Evolutionary conservation across 2,329 filamentous ascomycete species (phyloP).

Genomic region (Exophiala lecanii-corni): DNA sequence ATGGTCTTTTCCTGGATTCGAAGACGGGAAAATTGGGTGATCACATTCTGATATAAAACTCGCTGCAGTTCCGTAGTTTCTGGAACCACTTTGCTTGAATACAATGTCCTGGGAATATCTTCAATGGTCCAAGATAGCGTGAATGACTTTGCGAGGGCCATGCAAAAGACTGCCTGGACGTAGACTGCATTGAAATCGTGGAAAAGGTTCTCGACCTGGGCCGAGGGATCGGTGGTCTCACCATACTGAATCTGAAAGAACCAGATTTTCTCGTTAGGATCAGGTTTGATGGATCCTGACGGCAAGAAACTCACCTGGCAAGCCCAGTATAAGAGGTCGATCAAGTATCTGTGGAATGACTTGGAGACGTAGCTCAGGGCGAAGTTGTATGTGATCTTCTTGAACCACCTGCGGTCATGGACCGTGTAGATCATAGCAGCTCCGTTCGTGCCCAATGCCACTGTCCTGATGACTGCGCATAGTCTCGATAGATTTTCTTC

Average conservation of each 20-base stretch:
- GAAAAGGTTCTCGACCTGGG: constrained; percentile 3
- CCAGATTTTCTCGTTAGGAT: neutral
- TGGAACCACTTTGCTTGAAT: constrained; percentile 11
- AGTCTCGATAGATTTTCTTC: constrained; percentile 19
- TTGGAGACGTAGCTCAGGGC: constrained; percentile 14
- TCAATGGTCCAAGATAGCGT: constrained; percentile 13
- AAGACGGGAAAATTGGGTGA: constrained; percentile 14
- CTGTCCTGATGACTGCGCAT: constrained; percentile 20
- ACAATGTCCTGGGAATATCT: constrained; percentile 22
- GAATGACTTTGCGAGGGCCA: constrained; percentile 15
- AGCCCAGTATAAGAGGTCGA: constrained; percentile 24
- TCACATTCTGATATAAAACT: constrained; percentile 18
- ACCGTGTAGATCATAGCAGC: constrained; percentile 2
- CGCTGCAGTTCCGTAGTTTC: constrained; percentile 11
- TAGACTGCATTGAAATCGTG: constrained; percentile 9
- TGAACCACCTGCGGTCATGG: constrained; percentile 22
- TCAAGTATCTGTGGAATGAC: constrained; percentile 20
- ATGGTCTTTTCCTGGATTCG: neutral
- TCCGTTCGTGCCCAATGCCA: too few species aligned
- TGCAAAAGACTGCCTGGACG: constrained; percentile 21
- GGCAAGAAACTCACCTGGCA: too few species aligned
- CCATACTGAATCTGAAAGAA: constrained; percentile 7
- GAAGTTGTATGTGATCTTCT: constrained; percentile 15
- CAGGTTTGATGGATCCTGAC: neutral
- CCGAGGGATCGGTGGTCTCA: neutral